Evolutionary conservation across 2,329 filamentous ascomycete species (phyloP).

Genomic region (Colletotrichum sansevieriae): DNA sequence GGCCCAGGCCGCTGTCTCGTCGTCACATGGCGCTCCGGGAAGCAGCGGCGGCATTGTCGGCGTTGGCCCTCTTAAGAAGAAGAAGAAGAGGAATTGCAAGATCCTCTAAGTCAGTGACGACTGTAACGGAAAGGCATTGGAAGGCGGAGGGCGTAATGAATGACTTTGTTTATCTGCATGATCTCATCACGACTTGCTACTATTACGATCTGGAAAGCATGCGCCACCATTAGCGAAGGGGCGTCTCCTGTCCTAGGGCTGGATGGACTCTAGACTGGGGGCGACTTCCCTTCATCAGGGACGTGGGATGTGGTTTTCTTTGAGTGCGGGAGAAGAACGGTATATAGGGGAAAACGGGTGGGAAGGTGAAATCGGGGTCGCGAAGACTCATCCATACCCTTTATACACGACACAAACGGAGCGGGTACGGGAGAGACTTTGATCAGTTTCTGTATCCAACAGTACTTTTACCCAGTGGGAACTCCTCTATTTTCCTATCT

Average conservation of each 20-base stretch:
- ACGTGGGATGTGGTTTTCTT: conserved; percentile 21
- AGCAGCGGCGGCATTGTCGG: conserved; percentile 54
- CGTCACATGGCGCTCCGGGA: conserved; percentile 52
- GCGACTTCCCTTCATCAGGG: conserved; percentile 30
- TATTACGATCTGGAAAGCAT: conserved; percentile 43
- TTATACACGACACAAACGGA: conserved; percentile 38
- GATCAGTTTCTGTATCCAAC: conserved; percentile 33
- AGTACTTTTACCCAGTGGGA: conserved; percentile 41
- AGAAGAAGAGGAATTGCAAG: conserved; percentile 87
- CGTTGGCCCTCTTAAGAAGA: conserved; percentile 71
- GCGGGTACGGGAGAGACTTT: conserved; percentile 34
- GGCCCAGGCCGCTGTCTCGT: conserved; percentile 57
- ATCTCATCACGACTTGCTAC: conserved; percentile 52
- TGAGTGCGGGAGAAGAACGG: conserved; percentile 22
- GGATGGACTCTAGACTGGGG: conserved; percentile 40
- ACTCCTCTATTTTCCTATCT: conserved; percentile 43
- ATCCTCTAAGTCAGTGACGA: conserved; percentile 70
- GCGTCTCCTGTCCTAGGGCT: conserved; percentile 41
- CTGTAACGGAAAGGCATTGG: conserved; percentile 33
- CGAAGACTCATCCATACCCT: conserved; percentile 39
- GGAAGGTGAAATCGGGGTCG: conserved; percentile 25
- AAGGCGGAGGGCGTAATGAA: conserved; percentile 43
- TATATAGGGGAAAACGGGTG: conserved; percentile 28
- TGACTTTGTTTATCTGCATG: conserved; percentile 44
- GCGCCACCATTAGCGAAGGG: conserved; percentile 41